Percentiles rank a stretch among this genome's conserved stretches.
Conservation (phyloP, 495 filamentous ascomycete genomes). For the Xylona heveae region DNA sequence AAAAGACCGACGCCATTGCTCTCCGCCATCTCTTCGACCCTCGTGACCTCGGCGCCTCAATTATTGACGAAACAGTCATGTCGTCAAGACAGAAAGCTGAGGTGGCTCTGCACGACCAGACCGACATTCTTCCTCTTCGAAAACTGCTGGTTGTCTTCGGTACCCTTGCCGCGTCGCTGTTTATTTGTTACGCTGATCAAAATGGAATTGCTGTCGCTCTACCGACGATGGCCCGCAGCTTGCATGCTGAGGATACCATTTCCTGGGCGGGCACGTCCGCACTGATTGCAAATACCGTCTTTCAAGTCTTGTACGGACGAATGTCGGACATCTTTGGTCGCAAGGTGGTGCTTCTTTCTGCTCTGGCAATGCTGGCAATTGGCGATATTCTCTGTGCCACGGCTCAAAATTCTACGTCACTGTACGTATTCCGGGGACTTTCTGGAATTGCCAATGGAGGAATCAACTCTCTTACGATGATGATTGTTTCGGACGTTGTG, state of each 20-base stretch:
- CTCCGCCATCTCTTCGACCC: too few species aligned
- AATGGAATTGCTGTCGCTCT: slow-evolving; percentile 38
- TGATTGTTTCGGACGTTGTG: slow-evolving; percentile 16
- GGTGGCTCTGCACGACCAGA: slow-evolving; percentile 18
- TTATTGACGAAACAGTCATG: too few species aligned
- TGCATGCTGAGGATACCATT: slow-evolving; percentile 33
- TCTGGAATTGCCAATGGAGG: slow-evolving; percentile 28
- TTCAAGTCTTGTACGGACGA: slow-evolving; percentile 37
- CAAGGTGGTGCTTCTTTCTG: slow-evolving; percentile 26
- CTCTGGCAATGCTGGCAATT: slow-evolving; percentile 26
- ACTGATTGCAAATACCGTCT: slow-evolving; percentile 50
- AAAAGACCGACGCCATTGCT: too few species aligned
- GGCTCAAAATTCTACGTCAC: slow-evolving; percentile 25
- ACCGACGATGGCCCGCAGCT: slow-evolving; percentile 35
- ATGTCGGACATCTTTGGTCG: slow-evolving; percentile 37
- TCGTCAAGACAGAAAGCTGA: too few species aligned
- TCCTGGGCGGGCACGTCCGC: slow-evolving; percentile 60
- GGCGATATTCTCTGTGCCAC: slow-evolving; percentile 31
- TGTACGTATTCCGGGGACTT: slow-evolving; percentile 33
- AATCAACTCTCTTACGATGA: slow-evolving; percentile 14
- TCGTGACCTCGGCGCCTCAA: too few species aligned
- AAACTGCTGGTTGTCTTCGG: slow-evolving; percentile 35
- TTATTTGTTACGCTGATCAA: slow-evolving; percentile 40
- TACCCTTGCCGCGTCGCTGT: slow-evolving; percentile 27
- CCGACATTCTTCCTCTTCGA: slow-evolving; percentile 32